Base-by-base conservation (phyloP, 345 rosid genomes). In the Murraya koenigii region DNA sequence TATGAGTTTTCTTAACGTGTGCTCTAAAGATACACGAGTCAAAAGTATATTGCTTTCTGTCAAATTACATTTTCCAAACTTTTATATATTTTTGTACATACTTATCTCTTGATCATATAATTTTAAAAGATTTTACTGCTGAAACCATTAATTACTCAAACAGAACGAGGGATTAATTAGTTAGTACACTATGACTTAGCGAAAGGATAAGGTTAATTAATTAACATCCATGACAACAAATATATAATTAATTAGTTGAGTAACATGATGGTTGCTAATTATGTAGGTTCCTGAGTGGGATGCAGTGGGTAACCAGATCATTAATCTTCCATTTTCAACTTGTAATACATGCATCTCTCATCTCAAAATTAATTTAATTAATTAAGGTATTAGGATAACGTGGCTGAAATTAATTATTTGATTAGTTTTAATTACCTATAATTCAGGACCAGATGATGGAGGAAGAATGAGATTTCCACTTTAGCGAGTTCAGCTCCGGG, bases 401-500 rank as follows among this genome's bases (percentile, higher is more conserved):
- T 54, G 59, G 62, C 30, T 71, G 59, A 72, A 64, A 75, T 55
- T 52, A 62, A n/a, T 23, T 23, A 58, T 10, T 62, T 30, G 15
- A 62, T 14, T 61, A 62, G 17, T 14, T 62, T 30, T 11, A 13
- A 10, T 58, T 80, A 95, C 97, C 95, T 90, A 75, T 85, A 93
- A 56, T 79, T 84, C 41, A 90, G 89, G 90, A 93, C 94, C 83
- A 95, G 90, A 87, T 89, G 98, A 84, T 95, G 98, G 77, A 95
- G 91, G 78, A 93, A 95, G 77, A 92, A 89, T 22, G 95, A 86
- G 33, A 75, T 84, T 81, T 82, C 90, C n/a, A 92, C 85, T 84
- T 86, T 88, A 74, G 95, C 98, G 60, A 95, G 89, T 61, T 93
- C 97, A 64, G 88, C 88, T 55, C 98, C 98, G 28, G 98, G 97